Evolutionary conservation across 1,139 yeast species (phyloP), one percentile per base, ranked within the genome.

Genomic region (Candida tetrigidarum): DNA sequence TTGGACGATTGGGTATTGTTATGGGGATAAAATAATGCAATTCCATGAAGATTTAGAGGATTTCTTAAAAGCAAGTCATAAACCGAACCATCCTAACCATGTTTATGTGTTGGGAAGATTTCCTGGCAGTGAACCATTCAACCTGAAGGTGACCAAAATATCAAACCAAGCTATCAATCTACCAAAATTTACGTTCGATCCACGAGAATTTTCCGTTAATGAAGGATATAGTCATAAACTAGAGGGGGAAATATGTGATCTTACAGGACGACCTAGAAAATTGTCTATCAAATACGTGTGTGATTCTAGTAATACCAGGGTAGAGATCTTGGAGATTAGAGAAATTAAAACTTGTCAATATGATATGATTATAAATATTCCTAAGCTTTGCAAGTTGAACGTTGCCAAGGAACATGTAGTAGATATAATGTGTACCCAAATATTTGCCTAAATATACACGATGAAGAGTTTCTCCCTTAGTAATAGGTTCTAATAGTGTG

Each of bases 311-410:
- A 50, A 52, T 7, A 60, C 70, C 0, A 50, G 53, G 4, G 63
- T 83, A 3, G 66, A 66, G 14, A 63, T 71, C 9, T 29, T 63
- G 7, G 74, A 75, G 48, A 76, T 85, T 0, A 70, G 69, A 42
- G 98, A 92, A 63, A 69, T 80, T 42, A 78, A 76, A 50, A 85
- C 93, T 0, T 91, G 97, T 61, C 81, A 80, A 39, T 90, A 90
- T 57, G 76, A 76, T 52, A 74, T 85, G 61, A 71, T 71, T n/a
- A 65, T 90, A 1, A 73, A 76, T 37, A 69, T 85, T 1, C 84
- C 87, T 0, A 67, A 69, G 5, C 66, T 89, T 18, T 91, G 97
- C 60, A 56, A 59, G 11, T 65, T 79, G 39, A 71, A 70, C n/a
- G 57, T 57, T 12, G 44, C 53, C 5, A 70, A 66, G 19, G 75